Conservation (phyloP, 129 eudicot genomes). For the Arctium lappa region DNA sequence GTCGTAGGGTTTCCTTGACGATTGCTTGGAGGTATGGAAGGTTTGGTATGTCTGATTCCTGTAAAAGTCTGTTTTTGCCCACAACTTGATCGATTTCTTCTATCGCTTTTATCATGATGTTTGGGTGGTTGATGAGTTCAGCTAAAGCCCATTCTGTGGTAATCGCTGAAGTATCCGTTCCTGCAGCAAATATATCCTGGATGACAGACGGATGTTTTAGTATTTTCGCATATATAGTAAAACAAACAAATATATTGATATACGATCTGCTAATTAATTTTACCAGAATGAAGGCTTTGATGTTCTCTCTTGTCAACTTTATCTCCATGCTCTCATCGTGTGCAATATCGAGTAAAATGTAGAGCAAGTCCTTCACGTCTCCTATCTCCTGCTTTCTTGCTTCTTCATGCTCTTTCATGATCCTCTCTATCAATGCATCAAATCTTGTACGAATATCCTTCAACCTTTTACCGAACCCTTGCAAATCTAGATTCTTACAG, state of each 20-base stretch:
- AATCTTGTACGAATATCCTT: constrained; percentile 25
- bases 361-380: constrained; percentile 31
- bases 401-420: constrained; percentile 38
- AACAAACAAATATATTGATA: not conserved
- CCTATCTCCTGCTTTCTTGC: constrained; percentile 8
- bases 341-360: constrained; percentile 21
- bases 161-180: constrained; percentile 22
- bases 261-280: not conserved
- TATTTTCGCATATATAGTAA: not conserved
- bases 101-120: constrained; percentile 17
- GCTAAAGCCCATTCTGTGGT: constrained; percentile 31
- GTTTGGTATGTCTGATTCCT: constrained; percentile 34
- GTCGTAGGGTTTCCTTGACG: constrained; percentile 29
- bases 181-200: constrained; percentile 33
- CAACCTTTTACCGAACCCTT: constrained; percentile 42
- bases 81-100: constrained; percentile 24
- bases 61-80: constrained; percentile 20
- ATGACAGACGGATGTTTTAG: not conserved
- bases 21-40: constrained; percentile 29
- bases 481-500: constrained; percentile 37
- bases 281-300: constrained; percentile 42
- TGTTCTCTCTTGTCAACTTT: constrained; percentile 27
- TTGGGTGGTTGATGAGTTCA: constrained; percentile 35
- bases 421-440: constrained; percentile 41
- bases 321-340: constrained; percentile 34